Evolutionary conservation across 768 basidiomycete genomes (phyloP).

Genomic region (Pisolithus marmoratus): DNA sequence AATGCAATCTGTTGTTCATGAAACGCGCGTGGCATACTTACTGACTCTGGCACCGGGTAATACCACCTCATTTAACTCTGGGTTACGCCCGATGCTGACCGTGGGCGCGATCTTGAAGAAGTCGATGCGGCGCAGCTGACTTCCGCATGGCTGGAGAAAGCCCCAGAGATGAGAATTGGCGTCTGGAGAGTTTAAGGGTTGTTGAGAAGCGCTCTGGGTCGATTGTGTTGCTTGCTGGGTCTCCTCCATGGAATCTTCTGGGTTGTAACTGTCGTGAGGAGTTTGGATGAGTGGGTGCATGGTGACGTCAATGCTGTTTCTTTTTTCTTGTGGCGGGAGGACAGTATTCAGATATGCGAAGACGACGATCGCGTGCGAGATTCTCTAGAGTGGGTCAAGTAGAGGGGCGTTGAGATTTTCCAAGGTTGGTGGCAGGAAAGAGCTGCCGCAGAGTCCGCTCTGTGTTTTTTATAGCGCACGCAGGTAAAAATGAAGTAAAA

Average conservation of each 20-base stretch:
- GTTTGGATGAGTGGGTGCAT: conserved; percentile 3
- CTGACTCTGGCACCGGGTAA: conserved; percentile 72
- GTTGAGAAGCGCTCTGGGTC: conserved; percentile 33
- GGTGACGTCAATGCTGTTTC: neutral
- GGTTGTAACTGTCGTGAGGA: conserved; percentile 16
- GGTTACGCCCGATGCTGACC: conserved; percentile 53
- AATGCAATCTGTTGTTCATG: conserved; percentile 3
- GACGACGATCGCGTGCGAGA: neutral
- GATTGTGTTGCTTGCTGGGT: conserved; percentile 37
- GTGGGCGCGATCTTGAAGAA: conserved; percentile 48
- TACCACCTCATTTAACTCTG: conserved; percentile 42
- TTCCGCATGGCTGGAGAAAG: conserved; percentile 60
- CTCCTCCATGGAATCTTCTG: conserved; percentile 26
- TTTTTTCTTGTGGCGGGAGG: too few species aligned
- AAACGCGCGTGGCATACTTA: conserved; percentile 32
- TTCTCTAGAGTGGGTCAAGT: too few species aligned
- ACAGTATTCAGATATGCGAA: neutral
- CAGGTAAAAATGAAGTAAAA: neutral
- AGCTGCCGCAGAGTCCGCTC: too few species aligned
- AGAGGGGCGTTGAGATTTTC: too few species aligned
- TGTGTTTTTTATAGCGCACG: neutral
- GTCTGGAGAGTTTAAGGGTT: conserved; percentile 4
- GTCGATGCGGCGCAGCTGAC: conserved; percentile 49
- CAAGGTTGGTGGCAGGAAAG: neutral
- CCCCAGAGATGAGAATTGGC: conserved; percentile 53